These are phyloP conservation scores for Penicillium sp. DNA, from an alignment of 2,329 filamentous ascomycete genomes.

Conservation along the genomic window DNA sequence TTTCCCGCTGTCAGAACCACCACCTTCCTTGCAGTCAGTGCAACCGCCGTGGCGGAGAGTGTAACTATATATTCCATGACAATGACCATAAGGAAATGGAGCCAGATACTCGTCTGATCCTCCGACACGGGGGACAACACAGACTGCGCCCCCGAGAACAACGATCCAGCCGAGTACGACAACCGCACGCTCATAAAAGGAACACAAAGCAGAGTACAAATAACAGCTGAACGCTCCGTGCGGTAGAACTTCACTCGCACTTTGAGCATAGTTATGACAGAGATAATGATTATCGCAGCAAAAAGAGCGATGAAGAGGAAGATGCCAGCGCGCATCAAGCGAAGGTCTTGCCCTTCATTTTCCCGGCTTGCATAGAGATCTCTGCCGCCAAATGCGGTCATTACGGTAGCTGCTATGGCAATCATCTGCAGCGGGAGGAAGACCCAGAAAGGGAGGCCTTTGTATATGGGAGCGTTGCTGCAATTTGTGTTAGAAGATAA, in stretches of 20 bases:
- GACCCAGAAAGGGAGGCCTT: constrained; percentile 14
- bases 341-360: constrained; percentile 10
- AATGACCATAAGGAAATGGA: constrained; percentile 20
- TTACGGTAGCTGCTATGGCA: constrained; percentile 14
- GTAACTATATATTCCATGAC: constrained; percentile 18
- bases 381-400: constrained; percentile 18
- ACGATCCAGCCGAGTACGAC: constrained; percentile 14
- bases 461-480: constrained; percentile 17
- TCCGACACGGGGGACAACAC: constrained; percentile 13
- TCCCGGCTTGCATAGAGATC: constrained; percentile 14
- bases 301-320: constrained; percentile 14
- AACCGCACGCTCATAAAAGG: constrained; percentile 16
- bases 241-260: constrained; percentile 13
- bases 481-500: constrained; percentile 5
- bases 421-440: constrained; percentile 15
- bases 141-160: constrained; percentile 13
- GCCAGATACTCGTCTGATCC: constrained; percentile 12
- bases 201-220: constrained; percentile 13
- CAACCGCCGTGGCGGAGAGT: constrained; percentile 13
- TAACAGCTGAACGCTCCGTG: constrained; percentile 12
- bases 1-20: constrained; percentile 10
- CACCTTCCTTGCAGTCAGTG: constrained; percentile 14
- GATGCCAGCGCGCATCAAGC: constrained; percentile 16
- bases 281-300: constrained; percentile 4
- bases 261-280: constrained; percentile 12